Conservation (phyloP, 305 asterid genomes). For the Fraxinus latifolia region DNA sequence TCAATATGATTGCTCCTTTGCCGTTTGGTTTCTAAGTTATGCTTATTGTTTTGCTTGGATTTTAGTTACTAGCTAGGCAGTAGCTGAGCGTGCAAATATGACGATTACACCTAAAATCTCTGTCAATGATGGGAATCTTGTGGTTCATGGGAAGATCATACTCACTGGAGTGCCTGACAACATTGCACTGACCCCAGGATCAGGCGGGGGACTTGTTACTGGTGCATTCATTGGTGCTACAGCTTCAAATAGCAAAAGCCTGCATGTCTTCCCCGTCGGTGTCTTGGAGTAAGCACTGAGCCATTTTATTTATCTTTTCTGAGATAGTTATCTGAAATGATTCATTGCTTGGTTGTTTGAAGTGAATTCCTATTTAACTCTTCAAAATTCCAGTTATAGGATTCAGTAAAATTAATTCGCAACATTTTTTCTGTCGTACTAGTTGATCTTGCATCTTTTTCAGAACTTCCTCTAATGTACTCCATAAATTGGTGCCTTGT, state of each 20-base stretch:
- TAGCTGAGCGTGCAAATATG: slow-evolving; percentile 45
- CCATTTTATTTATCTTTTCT: not conserved
- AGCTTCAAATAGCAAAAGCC: slow-evolving; percentile 67
- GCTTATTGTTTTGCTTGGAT: slow-evolving; percentile 17
- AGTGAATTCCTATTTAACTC: not conserved
- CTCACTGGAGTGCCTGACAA: slow-evolving; percentile 78
- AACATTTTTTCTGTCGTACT: not conserved
- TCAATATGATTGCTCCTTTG: not conserved
- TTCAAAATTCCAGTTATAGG: not conserved
- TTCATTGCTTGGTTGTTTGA: not conserved
- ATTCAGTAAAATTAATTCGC: not conserved
- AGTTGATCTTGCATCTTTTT: not conserved
- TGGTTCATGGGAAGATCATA: slow-evolving; percentile 88
- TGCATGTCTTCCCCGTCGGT: slow-evolving; percentile 86
- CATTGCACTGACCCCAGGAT: slow-evolving; percentile 76
- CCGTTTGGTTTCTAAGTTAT: not conserved
- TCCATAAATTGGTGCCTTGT: not conserved
- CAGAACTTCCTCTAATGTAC: not conserved
- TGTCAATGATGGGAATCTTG: slow-evolving; percentile 71
- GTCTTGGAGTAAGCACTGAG: slow-evolving; percentile 65
- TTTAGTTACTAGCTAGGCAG: slow-evolving; percentile 35
- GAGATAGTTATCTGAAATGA: not conserved
- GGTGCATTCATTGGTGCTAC: slow-evolving; percentile 95
- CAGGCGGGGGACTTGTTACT: slow-evolving; percentile 62
- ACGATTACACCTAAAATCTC: slow-evolving; percentile 83